Conservation (phyloP, 2,329 filamentous ascomycete genomes). For the Aspergillus pseudoterreus region DNA sequence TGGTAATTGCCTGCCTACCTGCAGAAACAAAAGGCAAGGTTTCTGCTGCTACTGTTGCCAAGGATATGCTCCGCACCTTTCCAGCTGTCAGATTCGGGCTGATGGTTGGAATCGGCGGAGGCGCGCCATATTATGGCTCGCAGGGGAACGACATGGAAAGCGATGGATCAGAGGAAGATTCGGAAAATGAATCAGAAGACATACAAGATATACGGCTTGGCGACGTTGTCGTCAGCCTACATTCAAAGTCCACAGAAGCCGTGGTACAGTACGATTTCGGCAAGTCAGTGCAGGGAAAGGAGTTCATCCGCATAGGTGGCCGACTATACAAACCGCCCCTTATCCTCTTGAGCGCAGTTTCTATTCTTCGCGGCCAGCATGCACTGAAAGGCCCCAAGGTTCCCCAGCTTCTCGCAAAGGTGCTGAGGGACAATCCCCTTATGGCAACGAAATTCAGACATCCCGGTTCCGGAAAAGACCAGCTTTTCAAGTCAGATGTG, state of each 20-base stretch:
- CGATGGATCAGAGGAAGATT: neutral
- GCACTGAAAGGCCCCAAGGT: too few relatives aligned
- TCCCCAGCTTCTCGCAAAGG: too few relatives aligned
- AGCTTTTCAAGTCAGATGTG: too few relatives aligned
- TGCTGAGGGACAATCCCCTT: too few relatives aligned
- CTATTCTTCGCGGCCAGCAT: too few relatives aligned
- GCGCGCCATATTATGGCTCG: neutral
- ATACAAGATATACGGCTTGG: constrained; percentile 11
- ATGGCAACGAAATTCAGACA: too few relatives aligned
- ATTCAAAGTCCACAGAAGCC: constrained; percentile 7
- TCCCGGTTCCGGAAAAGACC: too few relatives aligned
- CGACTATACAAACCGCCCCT: neutral
- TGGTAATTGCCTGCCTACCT: neutral
- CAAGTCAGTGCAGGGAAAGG: constrained; percentile 3
- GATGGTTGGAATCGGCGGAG: constrained; percentile 4
- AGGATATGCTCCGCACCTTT: neutral
- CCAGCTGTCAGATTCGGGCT: neutral
- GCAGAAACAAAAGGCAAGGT: neutral
- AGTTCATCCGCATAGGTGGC: neutral
- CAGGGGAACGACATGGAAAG: neutral
- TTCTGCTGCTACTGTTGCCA: constrained; percentile 1
- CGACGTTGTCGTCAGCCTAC: constrained; percentile 14
- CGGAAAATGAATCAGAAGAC: neutral
- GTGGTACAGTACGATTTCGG: constrained; percentile 25
- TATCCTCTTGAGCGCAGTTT: too few relatives aligned